Percentiles rank a stretch among this genome's conserved stretches.
These are phyloP conservation scores for Baorangia bicolor DNA, from an alignment of 768 basidiomycete species.

Conservation along the genomic window DNA sequence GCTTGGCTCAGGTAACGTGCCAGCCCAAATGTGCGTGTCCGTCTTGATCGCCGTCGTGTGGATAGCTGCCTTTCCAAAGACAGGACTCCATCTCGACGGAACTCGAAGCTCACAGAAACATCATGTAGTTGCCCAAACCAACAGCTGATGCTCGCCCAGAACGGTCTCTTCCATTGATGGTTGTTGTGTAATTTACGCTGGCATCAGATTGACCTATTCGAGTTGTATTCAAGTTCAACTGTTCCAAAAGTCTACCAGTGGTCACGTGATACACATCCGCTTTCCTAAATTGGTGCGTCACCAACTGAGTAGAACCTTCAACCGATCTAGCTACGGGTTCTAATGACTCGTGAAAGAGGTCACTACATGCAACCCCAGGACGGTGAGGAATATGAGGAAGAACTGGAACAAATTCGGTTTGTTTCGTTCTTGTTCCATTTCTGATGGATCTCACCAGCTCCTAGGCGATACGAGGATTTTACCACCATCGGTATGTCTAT, in stretches of 20 bases:
- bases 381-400: constrained; percentile 55
- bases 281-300: neutral
- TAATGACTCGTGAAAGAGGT: constrained; percentile 24
- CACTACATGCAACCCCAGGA: constrained; percentile 25
- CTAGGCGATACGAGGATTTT: constrained; percentile 92
- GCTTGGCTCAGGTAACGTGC: constrained; percentile 4
- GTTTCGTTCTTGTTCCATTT: constrained; percentile 8
- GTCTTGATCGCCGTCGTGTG: constrained; percentile 26
- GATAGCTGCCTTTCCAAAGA: constrained; percentile 3
- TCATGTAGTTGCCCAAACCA: neutral
- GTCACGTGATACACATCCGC: constrained; percentile 15
- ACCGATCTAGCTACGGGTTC: neutral
- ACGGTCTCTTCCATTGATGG: neutral
- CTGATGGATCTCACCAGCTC: constrained; percentile 14
- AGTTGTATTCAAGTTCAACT: neutral
- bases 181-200: neutral
- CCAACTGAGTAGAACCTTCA: neutral
- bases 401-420: constrained; percentile 66
- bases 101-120: constrained; percentile 1
- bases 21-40: constrained; percentile 21
- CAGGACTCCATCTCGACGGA: constrained; percentile 9
- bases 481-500: constrained; percentile 82
- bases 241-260: neutral
- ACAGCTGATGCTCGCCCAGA: neutral
- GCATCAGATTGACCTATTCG: neutral